Conservation (phyloP, 1,284 basidiomycete species). For the Meripilus lineatus region DNA sequence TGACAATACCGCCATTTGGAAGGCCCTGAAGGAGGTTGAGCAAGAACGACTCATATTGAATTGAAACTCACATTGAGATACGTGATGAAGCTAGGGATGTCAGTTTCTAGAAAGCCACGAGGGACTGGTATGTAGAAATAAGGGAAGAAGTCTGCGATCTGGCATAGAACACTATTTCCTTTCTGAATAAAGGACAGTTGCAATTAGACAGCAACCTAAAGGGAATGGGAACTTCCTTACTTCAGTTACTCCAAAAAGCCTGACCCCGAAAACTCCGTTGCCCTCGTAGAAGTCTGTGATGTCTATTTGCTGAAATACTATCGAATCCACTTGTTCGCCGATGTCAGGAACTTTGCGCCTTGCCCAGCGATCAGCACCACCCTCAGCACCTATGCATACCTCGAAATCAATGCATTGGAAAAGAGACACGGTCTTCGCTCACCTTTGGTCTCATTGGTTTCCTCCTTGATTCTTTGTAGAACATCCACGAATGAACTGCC, state of each 20-base stretch:
- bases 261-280: constrained; percentile 49
- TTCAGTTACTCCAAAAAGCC: constrained; percentile 88
- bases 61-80: constrained; percentile 67
- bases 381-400: constrained; percentile 47
- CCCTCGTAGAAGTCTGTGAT: constrained; percentile 73
- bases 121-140: constrained; percentile 91
- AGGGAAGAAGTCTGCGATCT: constrained; percentile 78
- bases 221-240: constrained; percentile 32
- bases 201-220: neutral
- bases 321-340: constrained; percentile 56
- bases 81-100: constrained; percentile 61
- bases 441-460: constrained; percentile 47
- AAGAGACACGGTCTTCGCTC: constrained; percentile 15
- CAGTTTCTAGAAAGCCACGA: constrained; percentile 70
- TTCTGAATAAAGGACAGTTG: constrained; percentile 37
- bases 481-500: constrained; percentile 71
- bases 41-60: neutral
- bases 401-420: neutral
- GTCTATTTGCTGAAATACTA: constrained; percentile 94
- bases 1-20: constrained; percentile 36
- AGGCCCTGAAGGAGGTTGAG: constrained; percentile 17
- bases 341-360: constrained; percentile 60
- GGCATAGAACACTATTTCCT: constrained; percentile 85
- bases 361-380: constrained; percentile 75
- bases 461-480: constrained; percentile 69